Evolutionary conservation across 108 stramenopile species (phyloP).

Genomic region (Parmales sp.): DNA sequence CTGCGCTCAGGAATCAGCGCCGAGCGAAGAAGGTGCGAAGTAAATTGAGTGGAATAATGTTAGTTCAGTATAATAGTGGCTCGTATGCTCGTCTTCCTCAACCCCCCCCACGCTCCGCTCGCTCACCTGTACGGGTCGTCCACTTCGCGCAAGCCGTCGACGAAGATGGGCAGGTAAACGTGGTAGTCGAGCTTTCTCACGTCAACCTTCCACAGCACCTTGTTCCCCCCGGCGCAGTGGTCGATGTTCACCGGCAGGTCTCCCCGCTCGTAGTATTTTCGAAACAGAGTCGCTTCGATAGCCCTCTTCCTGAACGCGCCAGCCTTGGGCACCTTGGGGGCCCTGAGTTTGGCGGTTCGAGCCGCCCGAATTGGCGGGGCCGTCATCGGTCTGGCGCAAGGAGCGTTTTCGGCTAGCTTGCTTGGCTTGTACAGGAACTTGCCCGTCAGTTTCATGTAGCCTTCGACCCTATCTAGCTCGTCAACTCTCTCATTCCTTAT

Average conservation of each 20-base stretch:
- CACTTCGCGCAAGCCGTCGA: constrained; percentile 33
- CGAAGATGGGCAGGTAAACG: constrained; percentile 39
- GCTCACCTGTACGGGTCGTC: constrained; percentile 31
- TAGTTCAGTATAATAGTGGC: too few species aligned
- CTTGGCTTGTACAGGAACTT: not conserved
- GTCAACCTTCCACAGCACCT: constrained; percentile 21
- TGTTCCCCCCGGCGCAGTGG: constrained; percentile 15
- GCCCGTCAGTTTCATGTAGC: constrained; percentile 4
- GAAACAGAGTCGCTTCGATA: constrained; percentile 17
- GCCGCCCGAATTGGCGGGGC: not conserved
- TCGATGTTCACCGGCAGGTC: constrained; percentile 24
- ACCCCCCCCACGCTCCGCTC: too few species aligned
- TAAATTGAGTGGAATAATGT: too few species aligned
- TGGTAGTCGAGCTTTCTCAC: constrained; percentile 43
- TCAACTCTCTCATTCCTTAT: not conserved
- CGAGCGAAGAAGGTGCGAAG: too few species aligned
- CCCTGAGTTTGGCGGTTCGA: constrained; percentile 5
- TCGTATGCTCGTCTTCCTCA: too few species aligned
- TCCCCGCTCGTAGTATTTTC: constrained; percentile 16
- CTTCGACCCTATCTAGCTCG: not conserved
- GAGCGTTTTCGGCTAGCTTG: not conserved
- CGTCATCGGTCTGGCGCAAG: not conserved
- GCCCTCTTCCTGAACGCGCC: not conserved
- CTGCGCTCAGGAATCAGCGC: too few species aligned
- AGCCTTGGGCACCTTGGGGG: not conserved